Conservation (phyloP, 2,329 filamentous ascomycete genomes). For the Ophiocordyceps sinensis region DNA sequence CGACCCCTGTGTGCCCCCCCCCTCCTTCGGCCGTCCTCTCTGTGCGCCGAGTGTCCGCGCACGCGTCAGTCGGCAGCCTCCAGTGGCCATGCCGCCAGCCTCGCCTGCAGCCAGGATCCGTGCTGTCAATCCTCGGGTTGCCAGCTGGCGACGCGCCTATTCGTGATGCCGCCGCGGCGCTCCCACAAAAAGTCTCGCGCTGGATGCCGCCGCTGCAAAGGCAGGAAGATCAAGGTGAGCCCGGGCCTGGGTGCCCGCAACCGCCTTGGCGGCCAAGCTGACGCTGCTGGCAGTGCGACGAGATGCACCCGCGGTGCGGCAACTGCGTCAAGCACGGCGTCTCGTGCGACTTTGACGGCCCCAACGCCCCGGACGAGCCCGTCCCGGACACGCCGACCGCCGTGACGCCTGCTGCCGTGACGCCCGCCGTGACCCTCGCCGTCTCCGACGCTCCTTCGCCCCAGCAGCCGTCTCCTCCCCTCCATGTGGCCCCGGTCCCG, state of each 20-base stretch:
- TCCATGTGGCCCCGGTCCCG: not conserved
- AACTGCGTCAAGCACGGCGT: constrained; percentile 56
- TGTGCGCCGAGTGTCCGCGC: not conserved
- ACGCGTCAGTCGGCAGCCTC: not conserved
- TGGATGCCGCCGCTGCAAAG: constrained; percentile 52
- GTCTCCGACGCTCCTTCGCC: constrained; percentile 9
- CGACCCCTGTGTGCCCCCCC: not conserved
- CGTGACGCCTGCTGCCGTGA: constrained; percentile 3
- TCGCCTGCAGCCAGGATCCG: constrained; percentile 11
- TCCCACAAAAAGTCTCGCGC: constrained; percentile 58
- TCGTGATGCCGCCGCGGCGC: constrained; percentile 45
- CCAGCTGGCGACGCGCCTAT: constrained; percentile 9
- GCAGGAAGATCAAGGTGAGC: constrained; percentile 53
- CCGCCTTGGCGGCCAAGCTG: not conserved
- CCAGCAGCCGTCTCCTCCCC: not conserved
- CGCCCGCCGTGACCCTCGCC: constrained; percentile 7
- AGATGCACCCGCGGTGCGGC: constrained; percentile 48
- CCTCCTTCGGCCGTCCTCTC: not conserved
- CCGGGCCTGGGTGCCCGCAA: not conserved
- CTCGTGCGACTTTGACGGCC: constrained; percentile 47
- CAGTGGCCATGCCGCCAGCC: constrained; percentile 10
- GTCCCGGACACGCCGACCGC: constrained; percentile 8
- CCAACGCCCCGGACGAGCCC: constrained; percentile 30
- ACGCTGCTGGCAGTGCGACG: constrained; percentile 39
- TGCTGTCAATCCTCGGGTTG: constrained; percentile 9